Base-by-base conservation (phyloP, 164 flowering plant species). In the Cinnamomum chago region DNA sequence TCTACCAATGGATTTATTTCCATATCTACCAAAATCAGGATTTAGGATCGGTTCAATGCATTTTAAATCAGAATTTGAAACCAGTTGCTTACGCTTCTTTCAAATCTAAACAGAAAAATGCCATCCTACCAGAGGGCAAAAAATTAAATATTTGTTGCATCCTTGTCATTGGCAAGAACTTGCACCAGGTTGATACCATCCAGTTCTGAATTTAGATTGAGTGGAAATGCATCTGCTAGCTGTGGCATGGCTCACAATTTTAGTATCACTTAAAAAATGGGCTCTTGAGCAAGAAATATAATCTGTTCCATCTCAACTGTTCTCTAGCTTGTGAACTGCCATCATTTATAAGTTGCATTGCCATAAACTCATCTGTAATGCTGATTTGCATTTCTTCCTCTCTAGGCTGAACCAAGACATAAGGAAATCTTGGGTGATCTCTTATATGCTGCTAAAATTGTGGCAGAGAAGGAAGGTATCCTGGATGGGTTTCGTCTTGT, bases 401-500 rank as follows among this genome's bases (percentile, higher is more conserved):
- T 65, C 11, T 75, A 93, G 98, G 97, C 97, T 74, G 97, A 93
- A 81, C 79, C 81, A 70, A 87, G 85, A 76, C 99, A 95, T 76
- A 82, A 40, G 40, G 91, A 90, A 64, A 87, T 95, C 71, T 79
- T 93, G 73, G 97, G 95, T 14, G 85, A 84, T 65, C 97, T 95
- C 79, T 88, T 95, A 3, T 81, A 85, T 79, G 92, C 90, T 40
- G 91, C 97, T 14, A 95, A 85, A 82, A 70, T 89, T 73, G 95
- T 95, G 33, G 97, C 97, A 14, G 97, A 95, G 81, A 93, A 86
- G 78, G 99, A 95, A 84, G 97, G 99, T 58, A 85, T 93, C 27
- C 65, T 73, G 40, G 94, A 95, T 76, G 97, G 97, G 2, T 93
- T 89, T 79, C 92, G 97, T 58, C 88, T 93, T 9, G 97, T 95